Evolutionary conservation across 2,329 filamentous ascomycete species (phyloP), one percentile per base, ranked within the genome.

Genomic region (Aspergillus latus): DNA sequence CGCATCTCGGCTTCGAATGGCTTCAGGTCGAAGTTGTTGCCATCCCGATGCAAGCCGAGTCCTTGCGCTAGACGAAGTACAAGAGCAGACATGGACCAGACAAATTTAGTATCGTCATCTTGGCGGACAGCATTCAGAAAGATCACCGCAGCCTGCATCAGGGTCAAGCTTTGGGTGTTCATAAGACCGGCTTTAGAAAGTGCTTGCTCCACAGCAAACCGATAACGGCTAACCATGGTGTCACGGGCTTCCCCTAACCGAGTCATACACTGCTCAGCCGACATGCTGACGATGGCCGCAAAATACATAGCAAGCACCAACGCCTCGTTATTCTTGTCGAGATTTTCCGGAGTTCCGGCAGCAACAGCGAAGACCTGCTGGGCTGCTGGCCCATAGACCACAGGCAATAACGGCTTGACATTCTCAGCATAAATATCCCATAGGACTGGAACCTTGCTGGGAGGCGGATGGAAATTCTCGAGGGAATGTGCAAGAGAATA

Each of bases 231-330:
- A 28, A 86, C 72, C 5, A 82, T 66, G 1, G 72, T 62, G 5
- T 72, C 62, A 53, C 83, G 80, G 32, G 82, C 78, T 68, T 84
- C 79, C 9, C 81, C 81, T 37, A 86, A 74, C 21, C 72, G 67
- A 11, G 68, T 62, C 29, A 73, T 59, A 67, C 72, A 81, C 59
- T 73, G 74, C 59, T 76, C 74, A 56, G 62, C 67, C 40, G 61
- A 73, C 71, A 72, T 71, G 60, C 70, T 75, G 62, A 70, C 69
- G 2, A 84, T 75, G 0, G 82, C 79, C 1, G 77, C 78, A 58
- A 86, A 83, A 68, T 87, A 88, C 45, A 88, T 81, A 6, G 83
- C 73, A 63, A 88, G 87, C 1, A 88, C 69, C 28, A 87, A 69
- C 3, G 81, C 78, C 66, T 88, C 85, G 48, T 66, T 75, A 62